Evolutionary conservation across 352 stramenopile genomes (phyloP).

Genomic region (Globisporangium irregulare): DNA sequence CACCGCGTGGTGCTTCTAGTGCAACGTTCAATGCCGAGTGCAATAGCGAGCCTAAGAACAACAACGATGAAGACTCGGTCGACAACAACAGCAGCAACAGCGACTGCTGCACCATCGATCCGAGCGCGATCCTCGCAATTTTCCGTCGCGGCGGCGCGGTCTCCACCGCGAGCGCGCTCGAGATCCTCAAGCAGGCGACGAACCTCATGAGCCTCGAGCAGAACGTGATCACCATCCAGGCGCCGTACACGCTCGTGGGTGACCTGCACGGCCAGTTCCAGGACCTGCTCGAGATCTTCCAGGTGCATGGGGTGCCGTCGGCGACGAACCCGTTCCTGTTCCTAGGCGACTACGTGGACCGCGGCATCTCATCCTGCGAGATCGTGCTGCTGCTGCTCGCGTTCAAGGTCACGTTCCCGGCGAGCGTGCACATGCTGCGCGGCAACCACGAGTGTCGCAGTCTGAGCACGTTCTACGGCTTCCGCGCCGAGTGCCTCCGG

Average conservation of each 20-base stretch:
- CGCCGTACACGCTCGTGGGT: slow-evolving; percentile 56
- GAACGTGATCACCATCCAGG: slow-evolving; percentile 50
- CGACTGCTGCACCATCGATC: slow-evolving; percentile 23
- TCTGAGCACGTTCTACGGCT: slow-evolving; percentile 99
- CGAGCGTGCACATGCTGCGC: slow-evolving; percentile 98
- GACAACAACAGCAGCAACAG: slow-evolving; percentile 12
- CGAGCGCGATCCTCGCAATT: slow-evolving; percentile 27
- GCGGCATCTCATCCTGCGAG: slow-evolving; percentile 95
- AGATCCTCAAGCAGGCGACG: slow-evolving; percentile 55
- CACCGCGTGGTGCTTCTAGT: neutral
- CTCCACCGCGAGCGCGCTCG: slow-evolving; percentile 43
- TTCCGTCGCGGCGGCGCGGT: slow-evolving; percentile 47
- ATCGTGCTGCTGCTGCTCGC: slow-evolving; percentile 96
- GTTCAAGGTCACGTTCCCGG: slow-evolving; percentile 98
- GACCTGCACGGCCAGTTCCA: slow-evolving; percentile 99
- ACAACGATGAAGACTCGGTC: slow-evolving; percentile 25
- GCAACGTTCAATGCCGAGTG: neutral
- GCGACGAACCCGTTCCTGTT: slow-evolving; percentile 96
- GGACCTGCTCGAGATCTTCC: slow-evolving; percentile 91
- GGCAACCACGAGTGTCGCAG: slow-evolving; percentile 99
- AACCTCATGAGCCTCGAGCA: slow-evolving; percentile 58
- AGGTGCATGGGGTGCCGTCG: slow-evolving; percentile 45
- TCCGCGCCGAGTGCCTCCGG: slow-evolving; percentile 96
- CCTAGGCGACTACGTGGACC: slow-evolving; percentile 91
- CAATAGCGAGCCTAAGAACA: slow-evolving; percentile 22